Percentiles rank a stretch among this genome's conserved stretches.
phyloP scores from a whole-genome alignment of 306 rosid genomes.

The Fragaria vesca region DNA sequence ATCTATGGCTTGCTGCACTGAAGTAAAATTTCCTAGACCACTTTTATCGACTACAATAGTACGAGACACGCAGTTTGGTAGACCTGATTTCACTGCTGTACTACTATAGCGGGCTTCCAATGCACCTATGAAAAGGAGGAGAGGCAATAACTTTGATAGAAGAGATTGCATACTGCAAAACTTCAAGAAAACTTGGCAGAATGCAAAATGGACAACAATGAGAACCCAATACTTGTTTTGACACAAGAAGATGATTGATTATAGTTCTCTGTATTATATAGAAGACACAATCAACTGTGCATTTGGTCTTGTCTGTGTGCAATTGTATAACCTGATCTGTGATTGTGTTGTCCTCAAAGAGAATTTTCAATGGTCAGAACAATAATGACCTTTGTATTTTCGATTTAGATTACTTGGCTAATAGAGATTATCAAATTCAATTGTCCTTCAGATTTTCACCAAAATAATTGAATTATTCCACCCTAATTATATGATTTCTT shows the following conservation, averaged over 20 bases:
- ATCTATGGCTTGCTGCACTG: constrained; percentile 41
- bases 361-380: not conserved
- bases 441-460: not conserved
- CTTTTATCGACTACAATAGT: constrained; percentile 26
- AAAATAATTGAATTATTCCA: not conserved
- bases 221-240: not conserved
- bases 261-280: not conserved
- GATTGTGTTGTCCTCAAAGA: not conserved
- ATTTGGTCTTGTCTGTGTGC: not conserved
- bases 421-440: not conserved
- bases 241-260: not conserved
- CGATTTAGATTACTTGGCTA: not conserved
- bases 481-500: not conserved
- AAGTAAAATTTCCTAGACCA: constrained; percentile 11
- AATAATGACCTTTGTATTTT: not conserved
- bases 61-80: not conserved
- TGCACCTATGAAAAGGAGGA: not conserved
- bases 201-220: not conserved
- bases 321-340: not conserved
- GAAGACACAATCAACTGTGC: not conserved
- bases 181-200: not conserved
- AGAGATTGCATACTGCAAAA: constrained; percentile 3
- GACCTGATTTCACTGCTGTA: not conserved
- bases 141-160: not conserved
- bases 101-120: not conserved